Base-by-base conservation (phyloP, 257 asterid species). In the Solanum microdontum region DNA sequence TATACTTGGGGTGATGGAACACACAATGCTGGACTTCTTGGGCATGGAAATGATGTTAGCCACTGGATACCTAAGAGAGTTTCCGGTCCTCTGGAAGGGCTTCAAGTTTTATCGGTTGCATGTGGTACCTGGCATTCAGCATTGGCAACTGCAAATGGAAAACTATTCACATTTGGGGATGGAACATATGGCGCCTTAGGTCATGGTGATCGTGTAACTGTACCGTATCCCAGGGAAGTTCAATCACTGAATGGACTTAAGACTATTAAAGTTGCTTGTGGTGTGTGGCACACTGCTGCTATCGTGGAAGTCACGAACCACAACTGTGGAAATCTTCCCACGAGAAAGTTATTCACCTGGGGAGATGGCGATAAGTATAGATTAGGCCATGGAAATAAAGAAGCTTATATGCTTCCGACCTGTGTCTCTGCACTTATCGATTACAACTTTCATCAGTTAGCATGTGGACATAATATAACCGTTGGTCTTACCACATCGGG, bases 91-190 rank as follows among this genome's bases (percentile, higher is more conserved):
- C 84, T 96, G 70, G 99, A 94, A 91, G 99, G 98, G 48, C 93
- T 93, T 87, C 99, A 96, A 87, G 99, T 97, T 90, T 80, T 95
- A 64, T 90, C 94, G 2, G 92, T 97, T 74, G 97, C 99, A 10
- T 97, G 99, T 88, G 99, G 99, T 32, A 87, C 95, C 5, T 96
- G 99, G 99, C 99, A 97, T 88, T 92, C 99, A 13, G 99, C 98
- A n/a, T 58, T 97, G 77, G 93, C 92, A 24, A 95, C 99, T 73
- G 84, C 93, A 7, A 88, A 91, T 0, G 99, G 99, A n/a, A 91
- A 92, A 84, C 58, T 97, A 68, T 96, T 94, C 86, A 97, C 99
- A 9, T 96, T 96, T 55, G 99, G 99, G 0, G 99, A 96, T 66
- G 99, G 99, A 33, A 91, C 92, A 75, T 97, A 94, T 66, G 99